Evolutionary conservation across 2,329 filamentous ascomycete species (phyloP), one percentile per base, ranked within the genome.

Genomic region (Claviceps maximensis): DNA sequence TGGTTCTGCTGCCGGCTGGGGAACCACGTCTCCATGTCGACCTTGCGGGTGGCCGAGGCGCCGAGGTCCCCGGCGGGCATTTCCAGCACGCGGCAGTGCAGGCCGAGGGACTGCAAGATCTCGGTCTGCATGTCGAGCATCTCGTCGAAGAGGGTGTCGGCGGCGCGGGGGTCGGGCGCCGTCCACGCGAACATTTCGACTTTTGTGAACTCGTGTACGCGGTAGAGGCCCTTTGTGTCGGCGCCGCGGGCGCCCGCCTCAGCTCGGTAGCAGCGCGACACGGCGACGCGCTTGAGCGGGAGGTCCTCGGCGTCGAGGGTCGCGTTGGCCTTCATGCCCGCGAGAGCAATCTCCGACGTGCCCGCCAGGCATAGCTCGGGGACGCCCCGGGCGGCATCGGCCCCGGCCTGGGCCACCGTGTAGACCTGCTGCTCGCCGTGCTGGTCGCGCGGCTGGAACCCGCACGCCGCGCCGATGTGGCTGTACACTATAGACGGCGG

Each of bases 131-230:
- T 84, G 55, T 81, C 78, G 50, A 96, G 73, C 75, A 98, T 89
- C 68, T 96, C 89, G 50, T 87, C 74, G 66, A 95, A 95, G 13
- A 91, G 61, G 0, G 77, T 71, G 8, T 76, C 71, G 0, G 81
- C 72, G 42, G 67, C 64, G 33, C 63, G 65, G 2, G 61, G 54
- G 51, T 80, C 75, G 1, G 87, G 81, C 31, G 76, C 61, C 4
- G 88, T 86, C 93, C 93, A 98, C 0, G 86, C 89, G 65, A 98
- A 97, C 75, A 98, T 83, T 69, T 98, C 93, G 0, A 98, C 91
- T 67, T 98, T 98, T 29, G 89, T 95, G 70, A 98, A 98, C 69
- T 98, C 93, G 69, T 98, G 93, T 3, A 98, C 93, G 29, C 93
- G 85, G 70, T 97, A 98, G 1, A 98, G 73, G 5, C 93, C 93